A percentile compares a stretch with the other conserved stretches of the same genome.
Evolutionary conservation across 805 yeast genomes (phyloP).

Genomic region (Wickerhamiella parazyma): DNA sequence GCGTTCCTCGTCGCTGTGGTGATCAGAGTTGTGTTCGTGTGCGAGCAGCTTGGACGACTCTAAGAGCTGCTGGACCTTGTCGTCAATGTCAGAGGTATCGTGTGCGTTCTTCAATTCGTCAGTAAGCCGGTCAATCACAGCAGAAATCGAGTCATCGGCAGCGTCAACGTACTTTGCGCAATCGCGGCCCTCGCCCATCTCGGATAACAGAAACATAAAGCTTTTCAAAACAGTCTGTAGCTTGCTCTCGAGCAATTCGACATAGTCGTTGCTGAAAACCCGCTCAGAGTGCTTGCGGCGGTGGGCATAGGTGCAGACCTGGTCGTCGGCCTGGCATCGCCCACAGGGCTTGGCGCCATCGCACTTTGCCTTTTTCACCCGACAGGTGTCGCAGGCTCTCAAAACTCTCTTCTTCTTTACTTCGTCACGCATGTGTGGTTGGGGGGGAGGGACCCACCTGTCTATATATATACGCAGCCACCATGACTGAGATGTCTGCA

Average conservation of each 20-base stretch:
- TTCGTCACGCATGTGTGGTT: conserved; percentile 6
- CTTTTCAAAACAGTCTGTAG: conserved; percentile 8
- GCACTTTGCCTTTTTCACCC: conserved; percentile 9
- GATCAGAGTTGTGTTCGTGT: background rate
- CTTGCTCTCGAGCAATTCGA: conserved; percentile 7
- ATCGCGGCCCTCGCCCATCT: conserved; percentile 7
- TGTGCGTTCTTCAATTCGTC: background rate
- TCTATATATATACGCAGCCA: conserved; percentile 2
- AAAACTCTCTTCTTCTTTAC: conserved; percentile 9
- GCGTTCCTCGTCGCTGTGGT: background rate
- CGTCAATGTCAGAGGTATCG: background rate
- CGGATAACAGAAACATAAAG: conserved; percentile 8
- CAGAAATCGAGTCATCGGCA: background rate
- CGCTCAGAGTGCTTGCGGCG: conserved; percentile 7
- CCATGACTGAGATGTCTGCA: conserved; percentile 6
- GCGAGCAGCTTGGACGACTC: conserved; percentile 1
- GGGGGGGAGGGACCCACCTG: background rate
- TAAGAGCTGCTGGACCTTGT: conserved; percentile 3
- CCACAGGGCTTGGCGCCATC: conserved; percentile 10
- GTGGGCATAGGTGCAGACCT: conserved; percentile 10
- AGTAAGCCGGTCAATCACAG: conserved; percentile 1
- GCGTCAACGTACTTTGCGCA: conserved; percentile 1
- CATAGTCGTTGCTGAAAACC: conserved; percentile 7
- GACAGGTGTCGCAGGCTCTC: conserved; percentile 10
- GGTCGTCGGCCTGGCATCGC: conserved; percentile 8